Evolutionary conservation across 768 basidiomycete species (phyloP).

Genomic region (Artomyces pyxidatus): DNA sequence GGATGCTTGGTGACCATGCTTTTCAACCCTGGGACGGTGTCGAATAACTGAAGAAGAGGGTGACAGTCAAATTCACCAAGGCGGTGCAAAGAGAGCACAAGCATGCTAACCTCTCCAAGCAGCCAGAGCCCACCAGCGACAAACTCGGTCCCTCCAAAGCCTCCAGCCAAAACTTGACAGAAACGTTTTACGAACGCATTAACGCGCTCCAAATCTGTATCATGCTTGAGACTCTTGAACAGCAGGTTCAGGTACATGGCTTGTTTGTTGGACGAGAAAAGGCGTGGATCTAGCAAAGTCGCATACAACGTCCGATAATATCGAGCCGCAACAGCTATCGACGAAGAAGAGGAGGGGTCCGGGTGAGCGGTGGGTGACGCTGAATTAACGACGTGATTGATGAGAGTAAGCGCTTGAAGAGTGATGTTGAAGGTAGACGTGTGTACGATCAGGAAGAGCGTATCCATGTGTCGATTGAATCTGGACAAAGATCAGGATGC

Average conservation of each 20-base stretch:
- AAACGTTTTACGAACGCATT: slow-evolving; percentile 80
- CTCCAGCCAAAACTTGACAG: slow-evolving; percentile 62
- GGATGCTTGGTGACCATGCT: slow-evolving; percentile 25
- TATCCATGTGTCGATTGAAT: slow-evolving; percentile 82
- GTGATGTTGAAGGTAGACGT: slow-evolving; percentile 96
- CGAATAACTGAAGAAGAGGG: slow-evolving; percentile 36
- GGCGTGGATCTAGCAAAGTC: slow-evolving; percentile 77
- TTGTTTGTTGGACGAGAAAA: slow-evolving; percentile 82
- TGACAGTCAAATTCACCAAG: neutral
- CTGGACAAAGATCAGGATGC: slow-evolving; percentile 27
- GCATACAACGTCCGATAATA: slow-evolving; percentile 84
- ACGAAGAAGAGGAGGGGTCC: slow-evolving; percentile 32
- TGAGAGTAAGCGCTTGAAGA: slow-evolving; percentile 82
- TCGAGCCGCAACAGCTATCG: slow-evolving; percentile 47
- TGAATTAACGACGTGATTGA: slow-evolving; percentile 71
- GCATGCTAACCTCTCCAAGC: slow-evolving; percentile 68
- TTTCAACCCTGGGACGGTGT: slow-evolving; percentile 37
- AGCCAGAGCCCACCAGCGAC: slow-evolving; percentile 83
- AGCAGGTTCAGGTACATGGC: slow-evolving; percentile 94
- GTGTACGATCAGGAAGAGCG: slow-evolving; percentile 91
- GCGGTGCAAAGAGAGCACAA: neutral
- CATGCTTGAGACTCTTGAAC: slow-evolving; percentile 82
- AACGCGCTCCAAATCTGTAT: slow-evolving; percentile 48
- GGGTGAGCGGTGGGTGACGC: slow-evolving; percentile 33
- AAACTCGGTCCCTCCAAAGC: slow-evolving; percentile 75